Percentiles rank a stretch among this genome's conserved stretches.
phyloP scores from a whole-genome alignment of 2,329 filamentous ascomycete species.

The Alternaria burnsii region DNA sequence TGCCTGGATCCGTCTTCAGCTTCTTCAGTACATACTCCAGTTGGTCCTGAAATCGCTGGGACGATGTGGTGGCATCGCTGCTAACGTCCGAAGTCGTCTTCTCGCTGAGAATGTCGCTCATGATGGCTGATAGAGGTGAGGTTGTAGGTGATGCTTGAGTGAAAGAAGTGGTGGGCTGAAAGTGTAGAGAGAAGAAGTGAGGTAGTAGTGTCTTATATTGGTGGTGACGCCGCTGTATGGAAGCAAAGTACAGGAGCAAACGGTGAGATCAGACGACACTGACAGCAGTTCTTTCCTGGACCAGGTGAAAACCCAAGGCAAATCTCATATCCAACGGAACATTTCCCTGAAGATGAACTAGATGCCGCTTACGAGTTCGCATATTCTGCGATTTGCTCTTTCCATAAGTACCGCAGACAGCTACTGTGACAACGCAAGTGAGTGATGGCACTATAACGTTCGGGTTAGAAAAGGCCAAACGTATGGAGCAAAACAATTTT shows the following conservation, averaged over 20 bases:
- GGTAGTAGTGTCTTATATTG: background rate
- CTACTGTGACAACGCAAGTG: background rate
- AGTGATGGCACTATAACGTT: background rate
- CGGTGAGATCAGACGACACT: background rate
- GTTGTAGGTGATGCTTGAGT: slow-evolving; percentile 9
- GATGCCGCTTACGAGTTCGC: background rate
- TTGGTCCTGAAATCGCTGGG: slow-evolving; percentile 8
- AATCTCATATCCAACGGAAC: background rate
- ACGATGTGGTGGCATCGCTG: slow-evolving; percentile 1
- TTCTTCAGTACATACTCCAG: slow-evolving; percentile 23
- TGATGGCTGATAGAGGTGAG: slow-evolving; percentile 4
- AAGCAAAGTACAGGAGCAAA: slow-evolving; percentile 9
- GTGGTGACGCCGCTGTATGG: slow-evolving; percentile 5
- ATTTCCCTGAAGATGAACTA: too few relatives aligned
- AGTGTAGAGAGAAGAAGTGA: background rate
- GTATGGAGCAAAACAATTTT: background rate
- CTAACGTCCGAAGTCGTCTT: slow-evolving; percentile 1
- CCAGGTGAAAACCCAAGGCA: too few relatives aligned
- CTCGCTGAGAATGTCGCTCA: slow-evolving; percentile 10
- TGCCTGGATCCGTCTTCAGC: slow-evolving; percentile 33
- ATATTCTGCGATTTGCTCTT: background rate
- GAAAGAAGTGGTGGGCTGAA: background rate
- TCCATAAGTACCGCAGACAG: background rate
- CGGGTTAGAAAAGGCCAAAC: too few relatives aligned
- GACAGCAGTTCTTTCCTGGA: background rate